These are phyloP conservation scores for Aspergillus incahuasiensis DNA, from an alignment of 495 filamentous ascomycete genomes.

Conservation along the genomic window DNA sequence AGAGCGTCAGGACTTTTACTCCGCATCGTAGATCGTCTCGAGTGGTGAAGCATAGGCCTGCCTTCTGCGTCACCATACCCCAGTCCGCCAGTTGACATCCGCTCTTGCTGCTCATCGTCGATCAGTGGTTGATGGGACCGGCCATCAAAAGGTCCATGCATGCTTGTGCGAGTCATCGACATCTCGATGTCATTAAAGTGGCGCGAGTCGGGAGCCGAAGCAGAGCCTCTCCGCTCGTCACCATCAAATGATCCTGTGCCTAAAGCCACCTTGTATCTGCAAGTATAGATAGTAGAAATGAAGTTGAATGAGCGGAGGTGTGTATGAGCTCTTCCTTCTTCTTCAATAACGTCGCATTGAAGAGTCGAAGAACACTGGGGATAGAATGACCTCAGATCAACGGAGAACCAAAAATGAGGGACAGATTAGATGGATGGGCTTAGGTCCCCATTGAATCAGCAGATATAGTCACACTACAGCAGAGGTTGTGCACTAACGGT, in stretches of 20 bases:
- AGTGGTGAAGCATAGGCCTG: slow-evolving; percentile 41
- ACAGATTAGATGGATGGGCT: neutral
- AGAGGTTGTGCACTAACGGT: neutral
- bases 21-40: slow-evolving; percentile 55
- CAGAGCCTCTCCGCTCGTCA: slow-evolving; percentile 12
- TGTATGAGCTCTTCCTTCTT: neutral
- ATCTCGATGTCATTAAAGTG: slow-evolving; percentile 43
- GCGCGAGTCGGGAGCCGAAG: slow-evolving; percentile 26
- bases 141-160: slow-evolving; percentile 47
- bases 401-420: slow-evolving; percentile 1
- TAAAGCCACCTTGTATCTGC: slow-evolving; percentile 21
- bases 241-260: slow-evolving; percentile 11
- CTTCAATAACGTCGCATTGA: neutral
- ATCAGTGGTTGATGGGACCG: slow-evolving; percentile 53
- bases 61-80: slow-evolving; percentile 34
- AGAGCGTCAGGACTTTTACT: slow-evolving; percentile 56
- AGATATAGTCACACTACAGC: neutral
- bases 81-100: slow-evolving; percentile 37
- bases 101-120: slow-evolving; percentile 48
- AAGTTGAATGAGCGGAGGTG: neutral
- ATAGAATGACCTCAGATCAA: neutral
- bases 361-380: neutral
- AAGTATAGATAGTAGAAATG: neutral
- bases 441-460: slow-evolving; percentile 2
- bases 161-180: slow-evolving; percentile 38